These are phyloP conservation scores for Apiotrichum veenhuisii DNA, from an alignment of 1,284 basidiomycete genomes.

Conservation along the genomic window DNA sequence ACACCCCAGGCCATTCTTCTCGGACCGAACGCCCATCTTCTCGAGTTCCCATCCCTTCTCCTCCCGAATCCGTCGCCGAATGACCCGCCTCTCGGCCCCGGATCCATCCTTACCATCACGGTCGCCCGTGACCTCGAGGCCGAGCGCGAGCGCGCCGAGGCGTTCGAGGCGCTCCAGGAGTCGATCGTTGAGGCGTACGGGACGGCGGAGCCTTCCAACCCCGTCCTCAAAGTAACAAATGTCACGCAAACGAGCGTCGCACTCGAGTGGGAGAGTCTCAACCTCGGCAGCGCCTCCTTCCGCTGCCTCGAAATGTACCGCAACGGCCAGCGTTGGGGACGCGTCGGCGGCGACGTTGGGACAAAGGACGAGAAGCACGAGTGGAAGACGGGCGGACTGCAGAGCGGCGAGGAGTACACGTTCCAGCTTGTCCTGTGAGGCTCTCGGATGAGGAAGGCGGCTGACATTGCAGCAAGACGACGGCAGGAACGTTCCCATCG, in stretches of 20 bases:
- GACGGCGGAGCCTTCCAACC: slow-evolving; percentile 62
- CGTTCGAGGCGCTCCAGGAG: slow-evolving; percentile 77
- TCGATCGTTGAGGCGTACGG: slow-evolving; percentile 75
- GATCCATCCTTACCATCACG: slow-evolving; percentile 94
- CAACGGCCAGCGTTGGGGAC: slow-evolving; percentile 77
- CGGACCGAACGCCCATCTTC: slow-evolving; percentile 85
- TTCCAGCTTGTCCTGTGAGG: slow-evolving; percentile 82
- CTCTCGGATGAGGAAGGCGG: not conserved
- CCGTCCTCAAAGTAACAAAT: slow-evolving; percentile 69
- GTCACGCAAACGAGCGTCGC: slow-evolving; percentile 92
- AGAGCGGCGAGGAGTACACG: slow-evolving; percentile 79
- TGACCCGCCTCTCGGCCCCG: slow-evolving; percentile 73
- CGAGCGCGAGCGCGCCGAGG: slow-evolving; percentile 70
- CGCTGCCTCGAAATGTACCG: slow-evolving; percentile 85
- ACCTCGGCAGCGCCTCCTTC: slow-evolving; percentile 77
- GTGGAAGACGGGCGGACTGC: slow-evolving; percentile 78
- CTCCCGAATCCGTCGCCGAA: slow-evolving; percentile 56
- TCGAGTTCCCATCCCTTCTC: slow-evolving; percentile 91
- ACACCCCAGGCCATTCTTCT: slow-evolving; percentile 60
- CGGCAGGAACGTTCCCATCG: slow-evolving; percentile 81
- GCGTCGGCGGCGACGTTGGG: slow-evolving; percentile 38
- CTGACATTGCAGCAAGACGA: slow-evolving; percentile 56
- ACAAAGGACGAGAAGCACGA: slow-evolving; percentile 39
- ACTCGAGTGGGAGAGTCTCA: slow-evolving; percentile 82
- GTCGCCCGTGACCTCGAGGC: slow-evolving; percentile 78